A percentile compares a stretch with the other conserved stretches of the same genome.
Conservation (phyloP, 768 basidiomycete genomes). For the Collybia mongolica region DNA sequence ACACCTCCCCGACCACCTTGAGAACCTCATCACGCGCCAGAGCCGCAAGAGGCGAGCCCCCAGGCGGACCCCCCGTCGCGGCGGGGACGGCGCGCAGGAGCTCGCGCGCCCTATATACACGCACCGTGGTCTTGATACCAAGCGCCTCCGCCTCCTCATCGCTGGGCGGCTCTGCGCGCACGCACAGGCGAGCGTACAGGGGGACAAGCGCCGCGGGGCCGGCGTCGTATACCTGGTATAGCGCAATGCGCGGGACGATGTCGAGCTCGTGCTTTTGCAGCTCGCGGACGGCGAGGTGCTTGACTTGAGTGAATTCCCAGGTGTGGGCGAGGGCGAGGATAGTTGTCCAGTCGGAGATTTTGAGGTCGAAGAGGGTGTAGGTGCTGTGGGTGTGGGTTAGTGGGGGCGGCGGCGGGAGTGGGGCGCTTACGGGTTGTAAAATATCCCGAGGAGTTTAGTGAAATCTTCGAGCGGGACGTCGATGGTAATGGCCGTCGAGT, state of each 20-base stretch:
- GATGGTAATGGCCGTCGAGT: slow-evolving; percentile 40
- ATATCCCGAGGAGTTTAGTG: slow-evolving; percentile 48
- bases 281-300: slow-evolving; percentile 46
- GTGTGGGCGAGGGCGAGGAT: slow-evolving; percentile 52
- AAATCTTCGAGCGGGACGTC: slow-evolving; percentile 38
- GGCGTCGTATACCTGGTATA: no score
- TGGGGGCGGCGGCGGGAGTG: neutral
- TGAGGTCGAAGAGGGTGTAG: slow-evolving; percentile 55
- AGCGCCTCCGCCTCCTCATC: no score
- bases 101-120: no score
- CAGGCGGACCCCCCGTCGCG: no score
- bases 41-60: no score
- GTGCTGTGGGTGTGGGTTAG: slow-evolving; percentile 29
- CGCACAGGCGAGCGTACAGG: no score
- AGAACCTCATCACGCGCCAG: no score
- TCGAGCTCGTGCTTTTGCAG: slow-evolving; percentile 8
- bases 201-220: no score
- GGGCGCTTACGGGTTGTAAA: slow-evolving; percentile 50
- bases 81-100: no score
- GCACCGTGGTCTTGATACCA: no score
- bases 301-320: slow-evolving; percentile 57
- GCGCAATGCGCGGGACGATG: slow-evolving; percentile 23
- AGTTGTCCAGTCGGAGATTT: slow-evolving; percentile 47
- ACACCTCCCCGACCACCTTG: no score
- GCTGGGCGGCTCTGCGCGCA: no score